Evolutionary conservation across 148 eudicot species (phyloP).

Genomic region (Chenopodium formosanum): DNA sequence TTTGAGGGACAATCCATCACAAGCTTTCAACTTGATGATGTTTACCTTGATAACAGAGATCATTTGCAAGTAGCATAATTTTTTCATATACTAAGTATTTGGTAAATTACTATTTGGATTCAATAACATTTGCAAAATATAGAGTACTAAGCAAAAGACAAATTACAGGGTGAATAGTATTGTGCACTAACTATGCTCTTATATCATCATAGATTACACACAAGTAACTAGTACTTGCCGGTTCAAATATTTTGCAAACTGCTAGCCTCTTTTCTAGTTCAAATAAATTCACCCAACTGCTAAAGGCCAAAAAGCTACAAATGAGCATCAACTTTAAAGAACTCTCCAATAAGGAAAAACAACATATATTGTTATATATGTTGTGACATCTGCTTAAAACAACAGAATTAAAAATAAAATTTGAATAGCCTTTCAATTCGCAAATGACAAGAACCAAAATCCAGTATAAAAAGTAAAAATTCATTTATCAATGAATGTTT

Average conservation of each 20-base stretch:
- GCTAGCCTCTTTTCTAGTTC: background rate
- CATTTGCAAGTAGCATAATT: background rate
- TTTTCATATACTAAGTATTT: too few species aligned
- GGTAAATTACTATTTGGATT: background rate
- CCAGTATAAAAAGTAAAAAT: too few species aligned
- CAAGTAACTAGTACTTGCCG: background rate
- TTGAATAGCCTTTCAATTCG: too few species aligned
- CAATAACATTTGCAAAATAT: too few species aligned
- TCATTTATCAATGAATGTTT: too few species aligned
- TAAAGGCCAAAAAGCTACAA: background rate
- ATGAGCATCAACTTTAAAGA: background rate
- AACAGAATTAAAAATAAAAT: too few species aligned
- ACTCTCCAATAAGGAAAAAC: background rate
- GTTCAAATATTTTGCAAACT: background rate
- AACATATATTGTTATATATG: too few species aligned
- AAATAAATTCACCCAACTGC: background rate
- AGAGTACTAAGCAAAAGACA: background rate
- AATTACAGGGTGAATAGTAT: background rate
- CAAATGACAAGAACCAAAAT: too few species aligned
- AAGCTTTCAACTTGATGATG: background rate
- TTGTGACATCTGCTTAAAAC: too few species aligned
- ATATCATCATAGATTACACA: background rate
- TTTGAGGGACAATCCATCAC: background rate
- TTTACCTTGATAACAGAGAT: background rate
- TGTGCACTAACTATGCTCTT: background rate